These are phyloP conservation scores for Geranium incanum DNA, from an alignment of 441 rosid genomes.

Conservation along the genomic window DNA sequence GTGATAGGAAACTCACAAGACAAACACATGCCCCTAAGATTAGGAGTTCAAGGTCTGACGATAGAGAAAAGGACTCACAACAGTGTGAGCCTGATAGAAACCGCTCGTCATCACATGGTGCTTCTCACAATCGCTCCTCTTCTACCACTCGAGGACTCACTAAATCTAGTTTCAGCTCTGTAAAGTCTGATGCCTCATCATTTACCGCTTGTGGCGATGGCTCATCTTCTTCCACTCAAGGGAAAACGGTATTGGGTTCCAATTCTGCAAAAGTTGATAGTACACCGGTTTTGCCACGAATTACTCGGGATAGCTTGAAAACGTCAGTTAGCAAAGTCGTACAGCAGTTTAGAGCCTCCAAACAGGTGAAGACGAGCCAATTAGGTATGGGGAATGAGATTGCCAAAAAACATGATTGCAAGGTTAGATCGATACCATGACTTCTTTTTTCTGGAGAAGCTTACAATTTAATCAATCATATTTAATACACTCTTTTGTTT, in stretches of 20 bases:
- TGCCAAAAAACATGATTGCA: conserved; percentile 47
- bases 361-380: conserved; percentile 24
- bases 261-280: conserved; percentile 34
- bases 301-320: conserved; percentile 47
- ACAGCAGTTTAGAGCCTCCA: conserved; percentile 65
- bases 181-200: neutral
- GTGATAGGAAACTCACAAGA: conserved; percentile 22
- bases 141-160: conserved; percentile 22
- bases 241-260: conserved; percentile 27
- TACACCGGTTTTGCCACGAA: conserved; percentile 24
- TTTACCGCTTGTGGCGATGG: conserved; percentile 27
- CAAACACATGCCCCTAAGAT: too few species aligned
- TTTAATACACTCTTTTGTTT: conserved; percentile 7
- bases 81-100: conserved; percentile 20
- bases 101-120: conserved; percentile 20
- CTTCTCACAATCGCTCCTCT: conserved; percentile 27
- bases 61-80: too few species aligned
- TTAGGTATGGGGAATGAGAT: conserved; percentile 28
- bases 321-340: conserved; percentile 55
- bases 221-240: conserved; percentile 22
- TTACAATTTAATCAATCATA: neutral
- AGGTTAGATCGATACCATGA: conserved; percentile 35
- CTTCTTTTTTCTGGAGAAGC: neutral
- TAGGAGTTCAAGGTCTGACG: too few species aligned
- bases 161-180: neutral